phyloP scores from a whole-genome alignment of 2,329 filamentous ascomycete species.

The Colletotrichum zoysiae region DNA sequence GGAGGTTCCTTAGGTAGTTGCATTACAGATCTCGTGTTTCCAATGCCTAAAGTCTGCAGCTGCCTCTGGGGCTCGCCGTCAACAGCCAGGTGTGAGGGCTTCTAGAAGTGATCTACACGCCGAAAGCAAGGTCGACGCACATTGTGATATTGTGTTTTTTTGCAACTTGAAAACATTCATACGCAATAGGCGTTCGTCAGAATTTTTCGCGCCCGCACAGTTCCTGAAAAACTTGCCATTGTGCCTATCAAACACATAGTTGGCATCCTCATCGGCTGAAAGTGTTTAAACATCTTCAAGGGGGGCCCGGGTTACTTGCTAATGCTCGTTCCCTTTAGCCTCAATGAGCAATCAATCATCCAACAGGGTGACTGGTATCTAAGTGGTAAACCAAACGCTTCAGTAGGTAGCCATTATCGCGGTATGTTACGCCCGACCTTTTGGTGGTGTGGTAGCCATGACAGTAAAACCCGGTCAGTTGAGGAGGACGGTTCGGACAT shows the following conservation, averaged over 20 bases:
- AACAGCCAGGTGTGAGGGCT: background rate
- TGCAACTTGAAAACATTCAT: background rate
- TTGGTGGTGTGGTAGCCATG: background rate
- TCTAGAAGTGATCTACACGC: background rate
- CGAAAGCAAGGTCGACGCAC: background rate
- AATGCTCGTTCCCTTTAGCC: background rate
- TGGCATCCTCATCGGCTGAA: background rate
- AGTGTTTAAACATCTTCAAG: background rate
- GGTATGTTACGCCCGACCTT: background rate
- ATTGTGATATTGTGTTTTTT: background rate
- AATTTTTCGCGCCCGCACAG: background rate
- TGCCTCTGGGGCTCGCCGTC: background rate
- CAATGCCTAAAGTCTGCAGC: background rate
- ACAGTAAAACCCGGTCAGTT: background rate
- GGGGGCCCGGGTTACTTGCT: background rate
- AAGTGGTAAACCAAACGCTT: background rate
- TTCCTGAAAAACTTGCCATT: background rate
- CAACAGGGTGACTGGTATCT: background rate
- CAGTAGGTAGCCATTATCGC: background rate
- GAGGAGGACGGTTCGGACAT: background rate
- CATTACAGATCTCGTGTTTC: background rate
- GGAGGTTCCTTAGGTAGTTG: background rate
- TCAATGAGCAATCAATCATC: background rate
- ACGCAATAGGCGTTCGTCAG: background rate
- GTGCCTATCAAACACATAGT: background rate